These are phyloP conservation scores for Extremus antarcticus DNA, from an alignment of 495 filamentous ascomycete genomes.

Conservation along the genomic window DNA sequence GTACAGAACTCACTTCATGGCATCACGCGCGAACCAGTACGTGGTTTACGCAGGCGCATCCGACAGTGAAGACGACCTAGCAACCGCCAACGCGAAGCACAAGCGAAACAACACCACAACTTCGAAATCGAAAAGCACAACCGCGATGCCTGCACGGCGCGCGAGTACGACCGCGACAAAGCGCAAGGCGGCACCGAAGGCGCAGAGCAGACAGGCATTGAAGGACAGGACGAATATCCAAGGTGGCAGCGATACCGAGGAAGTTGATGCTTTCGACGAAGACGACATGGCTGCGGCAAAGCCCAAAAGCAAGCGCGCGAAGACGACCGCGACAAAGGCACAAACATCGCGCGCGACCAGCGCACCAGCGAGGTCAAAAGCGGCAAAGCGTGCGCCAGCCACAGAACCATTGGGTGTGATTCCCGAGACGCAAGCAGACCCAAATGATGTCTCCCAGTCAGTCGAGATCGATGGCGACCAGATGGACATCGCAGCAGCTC, in stretches of 20 bases:
- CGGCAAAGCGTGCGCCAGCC: slow-evolving; percentile 17
- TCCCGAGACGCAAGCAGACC: slow-evolving; percentile 37
- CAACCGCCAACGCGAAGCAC: slow-evolving; percentile 6
- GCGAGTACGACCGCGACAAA: slow-evolving; percentile 26
- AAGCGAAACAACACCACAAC: slow-evolving; percentile 9
- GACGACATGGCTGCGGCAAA: slow-evolving; percentile 32
- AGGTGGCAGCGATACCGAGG: slow-evolving; percentile 42
- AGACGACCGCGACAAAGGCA: slow-evolving; percentile 5
- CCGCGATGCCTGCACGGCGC: slow-evolving; percentile 18
- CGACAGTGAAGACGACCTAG: slow-evolving; percentile 26
- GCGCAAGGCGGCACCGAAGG: slow-evolving; percentile 25
- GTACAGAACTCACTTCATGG: no score
- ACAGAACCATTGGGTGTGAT: slow-evolving; percentile 22
- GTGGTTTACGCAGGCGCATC: slow-evolving; percentile 24
- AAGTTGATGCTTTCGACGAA: slow-evolving; percentile 37
- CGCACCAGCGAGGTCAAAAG: slow-evolving; percentile 19
- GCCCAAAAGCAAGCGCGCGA: slow-evolving; percentile 27
- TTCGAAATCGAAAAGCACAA: slow-evolving; percentile 20
- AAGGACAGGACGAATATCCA: slow-evolving; percentile 41
- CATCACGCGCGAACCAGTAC: not conserved
- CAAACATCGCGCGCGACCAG: slow-evolving; percentile 11
- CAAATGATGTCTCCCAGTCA: slow-evolving; percentile 26
- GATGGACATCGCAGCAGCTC: slow-evolving; percentile 18
- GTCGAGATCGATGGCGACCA: slow-evolving; percentile 19
- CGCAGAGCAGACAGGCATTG: slow-evolving; percentile 37